These are phyloP conservation scores for Hibiscus tridactylites DNA, from an alignment of 345 rosid species.

Conservation along the genomic window DNA sequence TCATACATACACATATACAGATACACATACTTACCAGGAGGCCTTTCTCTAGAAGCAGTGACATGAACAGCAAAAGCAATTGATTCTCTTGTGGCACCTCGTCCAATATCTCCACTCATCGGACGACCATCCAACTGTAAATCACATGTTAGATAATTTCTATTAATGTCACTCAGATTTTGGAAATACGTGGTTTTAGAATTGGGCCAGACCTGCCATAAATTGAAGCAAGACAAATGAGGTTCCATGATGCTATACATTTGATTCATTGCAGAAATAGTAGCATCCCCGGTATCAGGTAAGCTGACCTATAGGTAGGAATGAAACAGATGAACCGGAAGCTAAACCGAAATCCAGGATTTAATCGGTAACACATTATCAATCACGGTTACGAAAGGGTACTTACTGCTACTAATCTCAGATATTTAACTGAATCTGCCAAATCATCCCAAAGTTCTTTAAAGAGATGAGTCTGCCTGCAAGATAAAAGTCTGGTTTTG, in stretches of 20 bases:
- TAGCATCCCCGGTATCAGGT: constrained; percentile 38
- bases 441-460: constrained; percentile 44
- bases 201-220: constrained; percentile 44
- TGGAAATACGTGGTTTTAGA: background rate
- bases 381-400: background rate
- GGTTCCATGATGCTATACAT: constrained; percentile 48
- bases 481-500: background rate
- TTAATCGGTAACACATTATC: background rate
- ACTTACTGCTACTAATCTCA: constrained; percentile 55
- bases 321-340: background rate
- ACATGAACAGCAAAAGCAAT: constrained; percentile 39
- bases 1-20: background rate
- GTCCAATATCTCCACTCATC: constrained; percentile 66
- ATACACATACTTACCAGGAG: constrained; percentile 26
- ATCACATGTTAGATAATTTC: background rate
- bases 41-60: constrained; percentile 38
- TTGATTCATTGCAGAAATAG: constrained; percentile 36
- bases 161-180: background rate
- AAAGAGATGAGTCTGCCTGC: constrained; percentile 36
- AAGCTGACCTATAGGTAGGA: constrained; percentile 37
- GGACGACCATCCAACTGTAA: constrained; percentile 60
- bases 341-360: background rate
- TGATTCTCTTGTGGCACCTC: constrained; percentile 49
- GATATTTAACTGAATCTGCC: constrained; percentile 25
- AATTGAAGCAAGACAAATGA: constrained; percentile 33